Evolutionary conservation across 1,284 basidiomycete species (phyloP).

Genomic region (Trametes hirsuta): DNA sequence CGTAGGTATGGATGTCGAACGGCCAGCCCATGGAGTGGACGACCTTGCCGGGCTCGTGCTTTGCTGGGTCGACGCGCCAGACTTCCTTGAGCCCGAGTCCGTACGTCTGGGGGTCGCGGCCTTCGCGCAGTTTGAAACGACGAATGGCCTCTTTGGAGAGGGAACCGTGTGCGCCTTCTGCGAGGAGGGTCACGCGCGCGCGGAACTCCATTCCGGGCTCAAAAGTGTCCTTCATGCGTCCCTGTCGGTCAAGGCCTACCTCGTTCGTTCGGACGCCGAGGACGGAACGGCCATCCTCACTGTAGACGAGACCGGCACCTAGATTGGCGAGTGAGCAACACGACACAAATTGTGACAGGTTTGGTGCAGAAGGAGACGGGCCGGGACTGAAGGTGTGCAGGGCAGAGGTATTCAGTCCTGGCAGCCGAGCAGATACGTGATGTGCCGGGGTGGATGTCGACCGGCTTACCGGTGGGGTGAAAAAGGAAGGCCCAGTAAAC

Average conservation of each 20-base stretch:
- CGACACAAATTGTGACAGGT: too few relatives aligned
- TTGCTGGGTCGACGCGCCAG: conserved; percentile 85
- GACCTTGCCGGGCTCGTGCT: conserved; percentile 84
- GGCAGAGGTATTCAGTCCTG: too few relatives aligned
- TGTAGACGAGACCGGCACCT: conserved; percentile 82
- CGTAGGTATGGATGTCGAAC: conserved; percentile 85
- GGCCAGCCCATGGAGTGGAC: conserved; percentile 97
- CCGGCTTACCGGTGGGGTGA: too few relatives aligned
- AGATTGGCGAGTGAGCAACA: too few relatives aligned
- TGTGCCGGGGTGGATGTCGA: too few relatives aligned
- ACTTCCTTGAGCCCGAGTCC: conserved; percentile 98
- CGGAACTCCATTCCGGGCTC: conserved; percentile 98
- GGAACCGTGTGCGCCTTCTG: conserved; percentile 95
- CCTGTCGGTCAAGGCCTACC: conserved; percentile 86
- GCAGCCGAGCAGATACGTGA: too few relatives aligned
- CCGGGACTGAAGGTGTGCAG: too few relatives aligned
- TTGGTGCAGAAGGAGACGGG: too few relatives aligned
- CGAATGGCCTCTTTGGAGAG: conserved; percentile 84
- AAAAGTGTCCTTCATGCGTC: conserved; percentile 85
- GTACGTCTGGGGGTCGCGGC: conserved; percentile 94
- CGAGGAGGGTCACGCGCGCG: conserved; percentile 92
- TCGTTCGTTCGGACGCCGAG: conserved; percentile 93
- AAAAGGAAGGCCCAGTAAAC: too few relatives aligned
- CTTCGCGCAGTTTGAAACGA: conserved; percentile 77
- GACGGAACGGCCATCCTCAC: conserved; percentile 69